Base-by-base conservation (phyloP, 164 flowering plant species). In the Annona cherimola region DNA sequence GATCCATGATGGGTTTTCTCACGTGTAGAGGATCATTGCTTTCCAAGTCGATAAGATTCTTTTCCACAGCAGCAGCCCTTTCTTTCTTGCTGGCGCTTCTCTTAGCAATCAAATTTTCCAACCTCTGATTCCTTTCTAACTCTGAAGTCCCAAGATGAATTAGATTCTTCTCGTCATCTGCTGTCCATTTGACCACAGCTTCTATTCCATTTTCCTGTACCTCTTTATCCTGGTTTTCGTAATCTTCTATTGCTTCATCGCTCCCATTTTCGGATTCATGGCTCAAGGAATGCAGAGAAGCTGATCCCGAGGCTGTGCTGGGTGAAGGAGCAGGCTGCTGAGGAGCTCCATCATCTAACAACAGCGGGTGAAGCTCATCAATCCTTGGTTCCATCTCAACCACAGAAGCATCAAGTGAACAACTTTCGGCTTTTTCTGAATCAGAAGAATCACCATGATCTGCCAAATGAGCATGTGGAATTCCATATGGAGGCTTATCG, bases 321-420 rank as follows among this genome's bases (percentile, higher is more conserved):
- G 86, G 78, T 67, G 76, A 6, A 50, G n/a, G 73, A 76, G 78
- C 77, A 61, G 81, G 90, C 55, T 75, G 90, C 55, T 76, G 85
- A 42, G 86, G 83, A 79, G 81, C 68, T 46, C 83, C 94, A 45
- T 76, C 70, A 42, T 88, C 92, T 66, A 95, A 76, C 35, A 26
- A 16, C 73, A 95, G 86, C 1, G 97, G 98, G 77, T 95, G 92
- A 60, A 95, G 96, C 86, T 95, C 98, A 82, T 95, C 92, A 18
- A 93, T 92, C 91, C 93, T 83, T 43, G 98, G 98, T 12, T 90
- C 77, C 20, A 95, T 89, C 72, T 93, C 97, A n/a, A 94, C 82
- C 92, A 95, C 82, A 35, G 99, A 93, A 62, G 98, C 89, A 89
- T 93, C 98, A 0, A 97, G 94, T 7, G 99, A 95, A 16, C 94